Evolutionary conservation across 148 eudicot genomes (phyloP).

Genomic region (Hydrangea macrophylla): DNA sequence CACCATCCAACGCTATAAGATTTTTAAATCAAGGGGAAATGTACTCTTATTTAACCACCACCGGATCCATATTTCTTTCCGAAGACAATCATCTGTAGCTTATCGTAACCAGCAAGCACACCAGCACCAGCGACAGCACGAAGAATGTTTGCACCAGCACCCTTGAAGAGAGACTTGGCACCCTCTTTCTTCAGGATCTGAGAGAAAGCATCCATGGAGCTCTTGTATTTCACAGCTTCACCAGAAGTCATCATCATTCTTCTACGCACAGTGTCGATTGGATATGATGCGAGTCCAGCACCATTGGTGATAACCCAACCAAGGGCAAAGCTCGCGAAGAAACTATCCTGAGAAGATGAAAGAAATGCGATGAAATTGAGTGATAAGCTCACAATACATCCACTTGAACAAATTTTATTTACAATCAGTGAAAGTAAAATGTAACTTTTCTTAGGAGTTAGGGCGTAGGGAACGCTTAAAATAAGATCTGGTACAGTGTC

Average conservation of each 20-base stretch:
- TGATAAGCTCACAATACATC: background rate
- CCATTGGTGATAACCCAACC: constrained; percentile 60
- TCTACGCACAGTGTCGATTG: constrained; percentile 55
- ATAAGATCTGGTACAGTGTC: too few species aligned
- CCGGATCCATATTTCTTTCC: constrained; percentile 61
- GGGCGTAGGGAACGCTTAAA: too few species aligned
- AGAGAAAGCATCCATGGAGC: constrained; percentile 43
- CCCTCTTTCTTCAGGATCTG: constrained; percentile 59
- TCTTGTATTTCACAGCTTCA: constrained; percentile 60
- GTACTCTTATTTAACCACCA: constrained; percentile 12
- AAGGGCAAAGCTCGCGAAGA: constrained; percentile 54
- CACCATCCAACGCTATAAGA: background rate
- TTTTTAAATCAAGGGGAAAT: background rate
- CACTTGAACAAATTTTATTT: too few species aligned
- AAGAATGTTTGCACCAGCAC: constrained; percentile 64
- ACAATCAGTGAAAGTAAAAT: too few species aligned
- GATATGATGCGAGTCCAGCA: constrained; percentile 60
- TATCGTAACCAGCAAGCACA: constrained; percentile 59
- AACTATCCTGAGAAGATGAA: constrained; percentile 37
- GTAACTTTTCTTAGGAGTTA: too few species aligned
- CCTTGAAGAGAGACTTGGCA: constrained; percentile 50
- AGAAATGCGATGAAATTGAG: background rate
- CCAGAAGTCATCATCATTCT: constrained; percentile 74
- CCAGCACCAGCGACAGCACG: constrained; percentile 65
- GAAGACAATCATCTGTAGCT: constrained; percentile 52